phyloP scores from a whole-genome alignment of 129 eudicot genomes.

The Gnaphalium uliginosum region DNA sequence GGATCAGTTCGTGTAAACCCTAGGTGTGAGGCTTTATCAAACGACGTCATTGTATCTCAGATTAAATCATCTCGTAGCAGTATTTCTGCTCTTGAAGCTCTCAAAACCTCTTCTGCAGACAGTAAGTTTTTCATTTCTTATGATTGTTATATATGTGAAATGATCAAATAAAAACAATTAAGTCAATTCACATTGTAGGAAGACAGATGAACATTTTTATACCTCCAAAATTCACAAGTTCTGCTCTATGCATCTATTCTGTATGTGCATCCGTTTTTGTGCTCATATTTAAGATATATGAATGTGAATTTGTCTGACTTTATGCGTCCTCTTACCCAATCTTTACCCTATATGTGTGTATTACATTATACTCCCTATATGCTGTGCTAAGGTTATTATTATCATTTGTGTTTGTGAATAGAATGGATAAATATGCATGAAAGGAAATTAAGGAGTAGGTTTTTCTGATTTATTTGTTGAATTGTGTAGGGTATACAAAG shows the following conservation, averaged over 20 bases:
- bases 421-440: neutral
- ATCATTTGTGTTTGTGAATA: neutral
- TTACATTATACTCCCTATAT: too few relatives aligned
- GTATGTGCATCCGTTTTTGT: too few relatives aligned
- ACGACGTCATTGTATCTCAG: constrained; percentile 21
- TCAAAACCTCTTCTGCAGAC: constrained; percentile 61
- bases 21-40: constrained; percentile 37
- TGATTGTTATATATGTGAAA: neutral
- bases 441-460: constrained; percentile 6
- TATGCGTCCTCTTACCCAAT: too few relatives aligned
- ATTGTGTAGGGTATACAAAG: constrained; percentile 46
- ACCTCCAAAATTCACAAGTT: too few relatives aligned
- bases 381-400: too few relatives aligned
- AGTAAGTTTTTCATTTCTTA: constrained; percentile 43
- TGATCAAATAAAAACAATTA: too few relatives aligned
- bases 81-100: constrained; percentile 58
- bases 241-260: too few relatives aligned
- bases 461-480: constrained; percentile 2
- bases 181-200: too few relatives aligned
- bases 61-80: constrained; percentile 40
- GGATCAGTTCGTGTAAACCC: constrained; percentile 39
- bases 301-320: too few relatives aligned
- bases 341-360: too few relatives aligned
- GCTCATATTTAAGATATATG: too few relatives aligned
- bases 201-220: too few relatives aligned